Conservation (phyloP, 2,329 filamentous ascomycete genomes). For the Massarina eburnea region DNA sequence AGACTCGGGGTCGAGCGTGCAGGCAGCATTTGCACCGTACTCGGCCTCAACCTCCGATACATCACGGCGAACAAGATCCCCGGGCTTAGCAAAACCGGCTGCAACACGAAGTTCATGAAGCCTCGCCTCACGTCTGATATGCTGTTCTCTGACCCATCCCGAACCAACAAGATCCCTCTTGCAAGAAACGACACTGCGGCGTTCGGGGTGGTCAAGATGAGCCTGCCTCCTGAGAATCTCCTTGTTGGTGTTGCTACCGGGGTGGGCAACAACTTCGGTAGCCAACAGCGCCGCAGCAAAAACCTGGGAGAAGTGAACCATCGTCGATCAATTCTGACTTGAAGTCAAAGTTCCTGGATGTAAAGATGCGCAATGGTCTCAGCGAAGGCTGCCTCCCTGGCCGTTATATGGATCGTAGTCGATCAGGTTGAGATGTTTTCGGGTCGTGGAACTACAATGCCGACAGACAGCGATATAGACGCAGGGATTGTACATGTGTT, state of each 20-base stretch:
- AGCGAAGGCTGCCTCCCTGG: conserved; percentile 1
- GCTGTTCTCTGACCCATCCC: conserved; percentile 38
- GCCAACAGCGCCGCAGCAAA: conserved; percentile 26
- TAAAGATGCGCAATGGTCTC: not conserved
- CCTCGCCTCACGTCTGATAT: conserved; percentile 41
- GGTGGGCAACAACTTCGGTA: conserved; percentile 39
- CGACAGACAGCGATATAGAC: conserved; percentile 14
- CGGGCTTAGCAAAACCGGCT: conserved; percentile 37
- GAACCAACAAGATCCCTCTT: conserved; percentile 33
- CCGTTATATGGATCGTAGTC: conserved; percentile 25
- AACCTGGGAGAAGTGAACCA: conserved; percentile 32
- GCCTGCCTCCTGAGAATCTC: conserved; percentile 32
- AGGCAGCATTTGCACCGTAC: conserved; percentile 30
- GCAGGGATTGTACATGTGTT: conserved; percentile 7
- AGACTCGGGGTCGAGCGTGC: conserved; percentile 36
- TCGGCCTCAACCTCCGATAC: conserved; percentile 25
- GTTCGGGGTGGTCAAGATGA: conserved; percentile 41
- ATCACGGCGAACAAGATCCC: conserved; percentile 33
- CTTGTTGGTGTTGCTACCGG: conserved; percentile 42
- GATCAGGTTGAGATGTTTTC: conserved; percentile 5
- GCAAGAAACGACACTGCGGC: conserved; percentile 39
- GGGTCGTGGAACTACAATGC: conserved; percentile 12
- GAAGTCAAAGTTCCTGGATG: conserved; percentile 1
- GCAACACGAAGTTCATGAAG: conserved; percentile 41
- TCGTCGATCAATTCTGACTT: conserved; percentile 17